A percentile compares a stretch with the other conserved stretches of the same genome.
phyloP scores from a whole-genome alignment of 805 yeast genomes.

The Brettanomyces sp. region DNA sequence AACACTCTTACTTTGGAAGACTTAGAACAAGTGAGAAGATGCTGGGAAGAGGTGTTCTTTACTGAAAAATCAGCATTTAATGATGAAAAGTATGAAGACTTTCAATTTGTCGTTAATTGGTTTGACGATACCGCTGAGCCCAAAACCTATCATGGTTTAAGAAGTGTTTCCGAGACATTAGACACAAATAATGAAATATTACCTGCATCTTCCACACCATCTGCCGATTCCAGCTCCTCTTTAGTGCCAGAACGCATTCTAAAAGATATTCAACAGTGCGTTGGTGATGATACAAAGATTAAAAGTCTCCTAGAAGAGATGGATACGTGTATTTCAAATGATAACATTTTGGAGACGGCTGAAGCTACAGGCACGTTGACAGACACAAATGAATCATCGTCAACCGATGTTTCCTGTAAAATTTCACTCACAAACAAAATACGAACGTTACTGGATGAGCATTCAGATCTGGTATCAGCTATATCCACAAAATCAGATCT shows the following conservation, averaged over 20 bases:
- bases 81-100: conserved; percentile 8
- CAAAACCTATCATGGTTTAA: background rate
- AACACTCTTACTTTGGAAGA: background rate
- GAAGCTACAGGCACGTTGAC: background rate
- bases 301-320: background rate
- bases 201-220: background rate
- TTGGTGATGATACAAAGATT: background rate
- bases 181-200: background rate
- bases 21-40: background rate
- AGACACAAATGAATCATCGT: too few species aligned
- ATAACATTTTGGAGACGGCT: background rate
- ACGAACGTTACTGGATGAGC: conserved; percentile 9
- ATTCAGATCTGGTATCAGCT: conserved; percentile 4
- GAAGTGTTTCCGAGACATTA: too few species aligned
- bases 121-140: background rate
- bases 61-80: conserved; percentile 14
- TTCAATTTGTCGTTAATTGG: conserved; percentile 9
- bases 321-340: too few species aligned
- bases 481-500: conserved; percentile 7
- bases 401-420: conserved; percentile 9
- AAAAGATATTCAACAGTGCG: background rate
- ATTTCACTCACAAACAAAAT: conserved; percentile 14
- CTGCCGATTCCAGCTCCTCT: too few species aligned
- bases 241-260: background rate
- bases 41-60: conserved; percentile 19